These are phyloP conservation scores for Entonaema liquescens DNA, from an alignment of 495 filamentous ascomycete species.

Conservation along the genomic window DNA sequence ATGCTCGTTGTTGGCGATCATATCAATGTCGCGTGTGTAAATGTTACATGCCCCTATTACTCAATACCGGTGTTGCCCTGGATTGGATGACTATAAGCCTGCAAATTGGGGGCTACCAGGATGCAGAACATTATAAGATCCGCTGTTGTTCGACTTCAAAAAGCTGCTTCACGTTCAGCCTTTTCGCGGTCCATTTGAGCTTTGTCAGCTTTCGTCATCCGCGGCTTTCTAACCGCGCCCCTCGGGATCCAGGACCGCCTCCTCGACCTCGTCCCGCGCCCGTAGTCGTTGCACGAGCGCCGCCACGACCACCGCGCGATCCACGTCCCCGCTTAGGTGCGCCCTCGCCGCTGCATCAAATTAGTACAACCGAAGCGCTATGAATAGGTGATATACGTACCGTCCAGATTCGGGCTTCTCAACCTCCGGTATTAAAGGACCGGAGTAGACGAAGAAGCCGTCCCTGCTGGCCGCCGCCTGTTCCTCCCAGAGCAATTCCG, in stretches of 20 bases:
- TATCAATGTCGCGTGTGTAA: constrained; percentile 10
- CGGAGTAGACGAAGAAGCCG: constrained; percentile 88
- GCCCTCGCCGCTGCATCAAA: constrained; percentile 69
- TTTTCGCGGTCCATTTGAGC: constrained; percentile 69
- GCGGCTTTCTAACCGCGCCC: constrained; percentile 79
- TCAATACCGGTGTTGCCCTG: not conserved
- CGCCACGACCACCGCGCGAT: constrained; percentile 61
- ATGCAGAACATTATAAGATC: constrained; percentile 45
- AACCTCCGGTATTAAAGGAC: constrained; percentile 84
- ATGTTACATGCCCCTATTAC: constrained; percentile 19
- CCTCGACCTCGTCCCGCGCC: constrained; percentile 60
- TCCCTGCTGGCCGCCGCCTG: constrained; percentile 93
- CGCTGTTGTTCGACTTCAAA: constrained; percentile 28
- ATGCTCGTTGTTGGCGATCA: not conserved
- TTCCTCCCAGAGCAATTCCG: constrained; percentile 94
- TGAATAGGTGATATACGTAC: constrained; percentile 60
- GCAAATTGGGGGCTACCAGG: constrained; percentile 45
- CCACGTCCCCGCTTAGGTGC: constrained; percentile 80
- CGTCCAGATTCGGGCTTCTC: constrained; percentile 75
- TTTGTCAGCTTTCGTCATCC: constrained; percentile 85
- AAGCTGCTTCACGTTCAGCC: constrained; percentile 54
- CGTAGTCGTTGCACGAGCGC: constrained; percentile 63
- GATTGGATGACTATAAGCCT: constrained; percentile 29
- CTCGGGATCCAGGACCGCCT: constrained; percentile 79
- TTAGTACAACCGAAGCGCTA: constrained; percentile 43